Evolutionary conservation across 169 alveolate species (phyloP).

Genomic region (Plasmodium cynomolgi): DNA sequence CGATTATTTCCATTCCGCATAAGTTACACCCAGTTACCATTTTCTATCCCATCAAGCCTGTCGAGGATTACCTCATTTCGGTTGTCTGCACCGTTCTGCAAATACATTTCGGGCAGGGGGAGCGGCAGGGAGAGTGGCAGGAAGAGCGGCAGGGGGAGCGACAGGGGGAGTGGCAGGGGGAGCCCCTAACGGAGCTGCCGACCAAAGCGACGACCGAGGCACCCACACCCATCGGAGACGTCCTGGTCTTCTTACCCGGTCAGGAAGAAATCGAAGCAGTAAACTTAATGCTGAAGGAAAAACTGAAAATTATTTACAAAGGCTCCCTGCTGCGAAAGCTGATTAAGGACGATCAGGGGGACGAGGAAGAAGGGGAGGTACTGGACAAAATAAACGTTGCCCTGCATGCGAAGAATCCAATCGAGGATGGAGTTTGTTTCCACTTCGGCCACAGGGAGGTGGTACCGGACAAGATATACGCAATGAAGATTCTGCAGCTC

Average conservation of each 20-base stretch:
- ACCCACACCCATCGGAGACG: constrained; percentile 86
- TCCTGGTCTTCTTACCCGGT: constrained; percentile 95
- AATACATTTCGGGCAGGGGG: constrained; percentile 76
- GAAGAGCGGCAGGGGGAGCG: neutral
- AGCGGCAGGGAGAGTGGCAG: neutral
- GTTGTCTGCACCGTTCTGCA: constrained; percentile 82
- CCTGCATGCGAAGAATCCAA: neutral
- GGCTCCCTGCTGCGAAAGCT: constrained; percentile 69
- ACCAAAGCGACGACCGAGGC: neutral
- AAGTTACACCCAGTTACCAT: constrained; percentile 78
- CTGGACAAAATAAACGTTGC: constrained; percentile 2
- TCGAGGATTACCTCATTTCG: constrained; percentile 88
- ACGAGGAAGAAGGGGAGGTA: constrained; percentile 19
- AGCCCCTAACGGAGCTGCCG: neutral
- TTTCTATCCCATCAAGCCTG: constrained; percentile 83
- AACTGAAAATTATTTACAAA: constrained; percentile 79
- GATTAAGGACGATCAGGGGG: constrained; percentile 65
- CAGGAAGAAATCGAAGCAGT: constrained; percentile 95
- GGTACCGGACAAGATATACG: constrained; percentile 67
- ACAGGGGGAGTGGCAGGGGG: neutral
- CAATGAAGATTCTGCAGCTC: constrained; percentile 70
- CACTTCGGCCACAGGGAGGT: constrained; percentile 70
- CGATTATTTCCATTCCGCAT: constrained; percentile 63
- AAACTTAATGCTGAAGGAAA: constrained; percentile 77
- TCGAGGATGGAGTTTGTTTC: constrained; percentile 42